These are phyloP conservation scores for Solidago caesia DNA, from an alignment of 129 eudicot species.

Conservation along the genomic window DNA sequence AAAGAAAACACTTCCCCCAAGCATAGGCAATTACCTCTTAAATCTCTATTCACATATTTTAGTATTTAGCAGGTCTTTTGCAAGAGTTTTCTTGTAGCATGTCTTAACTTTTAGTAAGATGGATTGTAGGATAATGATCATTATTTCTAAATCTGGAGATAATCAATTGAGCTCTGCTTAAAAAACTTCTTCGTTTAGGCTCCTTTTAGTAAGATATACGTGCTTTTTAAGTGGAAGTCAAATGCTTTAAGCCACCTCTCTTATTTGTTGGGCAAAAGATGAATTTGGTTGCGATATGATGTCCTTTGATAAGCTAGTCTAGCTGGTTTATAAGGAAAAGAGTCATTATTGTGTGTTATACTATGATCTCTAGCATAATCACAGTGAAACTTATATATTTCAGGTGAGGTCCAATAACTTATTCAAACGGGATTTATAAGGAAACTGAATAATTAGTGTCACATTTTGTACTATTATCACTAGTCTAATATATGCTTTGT, in stretches of 20 bases:
- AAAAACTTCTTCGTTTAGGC: background rate
- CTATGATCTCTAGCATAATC: background rate
- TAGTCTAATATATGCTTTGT: background rate
- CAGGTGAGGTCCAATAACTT: background rate
- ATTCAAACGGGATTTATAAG: background rate
- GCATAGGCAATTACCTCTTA: slow-evolving; percentile 1
- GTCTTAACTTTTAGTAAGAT: slow-evolving; percentile 3
- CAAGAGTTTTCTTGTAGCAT: slow-evolving; percentile 12
- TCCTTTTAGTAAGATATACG: background rate
- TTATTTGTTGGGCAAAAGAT: slow-evolving; percentile 3
- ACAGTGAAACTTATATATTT: background rate
- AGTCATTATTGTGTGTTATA: background rate
- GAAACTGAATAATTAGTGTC: slow-evolving; percentile 2
- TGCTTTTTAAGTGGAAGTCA: background rate
- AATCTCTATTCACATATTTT: background rate
- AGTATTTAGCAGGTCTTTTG: background rate
- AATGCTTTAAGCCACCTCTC: slow-evolving; percentile 2
- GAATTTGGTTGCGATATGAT: background rate
- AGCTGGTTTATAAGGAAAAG: slow-evolving; percentile 9
- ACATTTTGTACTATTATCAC: background rate
- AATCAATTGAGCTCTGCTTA: background rate
- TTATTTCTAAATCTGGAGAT: background rate
- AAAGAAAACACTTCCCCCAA: background rate
- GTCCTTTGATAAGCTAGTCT: background rate
- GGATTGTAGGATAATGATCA: background rate